Conservation (phyloP, 2,329 filamentous ascomycete species). For the Aspergillus unguis region DNA sequence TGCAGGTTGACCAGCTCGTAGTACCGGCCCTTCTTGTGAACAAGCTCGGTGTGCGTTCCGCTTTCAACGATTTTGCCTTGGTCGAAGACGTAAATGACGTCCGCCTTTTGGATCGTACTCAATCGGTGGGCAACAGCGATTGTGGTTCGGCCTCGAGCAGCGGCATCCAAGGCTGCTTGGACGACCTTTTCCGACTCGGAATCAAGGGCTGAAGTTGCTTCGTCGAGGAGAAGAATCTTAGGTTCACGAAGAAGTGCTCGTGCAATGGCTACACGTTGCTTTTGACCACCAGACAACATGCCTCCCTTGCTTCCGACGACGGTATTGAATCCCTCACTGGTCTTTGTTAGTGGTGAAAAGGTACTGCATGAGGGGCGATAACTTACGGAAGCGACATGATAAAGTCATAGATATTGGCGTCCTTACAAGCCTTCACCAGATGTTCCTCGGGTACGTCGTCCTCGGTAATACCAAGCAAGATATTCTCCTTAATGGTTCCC, state of each 20-base stretch:
- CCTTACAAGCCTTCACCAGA: constrained; percentile 75
- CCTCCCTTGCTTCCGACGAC: constrained; percentile 82
- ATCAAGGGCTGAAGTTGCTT: constrained; percentile 60
- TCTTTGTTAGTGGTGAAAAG: constrained; percentile 19
- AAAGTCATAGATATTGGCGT: constrained; percentile 91
- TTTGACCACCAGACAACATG: constrained; percentile 85
- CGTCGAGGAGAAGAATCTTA: constrained; percentile 78
- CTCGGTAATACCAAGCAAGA: constrained; percentile 70
- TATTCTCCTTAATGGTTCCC: constrained; percentile 86
- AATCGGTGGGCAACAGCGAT: constrained; percentile 92
- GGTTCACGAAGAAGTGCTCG: constrained; percentile 87
- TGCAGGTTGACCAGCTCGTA: constrained; percentile 77
- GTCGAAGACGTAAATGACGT: constrained; percentile 96
- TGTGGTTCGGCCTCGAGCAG: constrained; percentile 79
- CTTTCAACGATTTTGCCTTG: constrained; percentile 80
- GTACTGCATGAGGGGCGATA: not conserved
- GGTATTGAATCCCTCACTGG: constrained; percentile 73
- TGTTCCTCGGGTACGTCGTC: constrained; percentile 68
- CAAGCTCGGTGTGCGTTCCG: constrained; percentile 73
- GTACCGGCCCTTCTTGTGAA: constrained; percentile 68
- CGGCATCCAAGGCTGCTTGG: constrained; percentile 73
- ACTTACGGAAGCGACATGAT: constrained; percentile 72
- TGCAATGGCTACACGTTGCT: constrained; percentile 91
- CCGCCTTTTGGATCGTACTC: constrained; percentile 89
- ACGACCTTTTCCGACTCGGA: constrained; percentile 51